These are phyloP conservation scores for Rhizopogon rudus DNA, from an alignment of 768 basidiomycete genomes.

Conservation along the genomic window DNA sequence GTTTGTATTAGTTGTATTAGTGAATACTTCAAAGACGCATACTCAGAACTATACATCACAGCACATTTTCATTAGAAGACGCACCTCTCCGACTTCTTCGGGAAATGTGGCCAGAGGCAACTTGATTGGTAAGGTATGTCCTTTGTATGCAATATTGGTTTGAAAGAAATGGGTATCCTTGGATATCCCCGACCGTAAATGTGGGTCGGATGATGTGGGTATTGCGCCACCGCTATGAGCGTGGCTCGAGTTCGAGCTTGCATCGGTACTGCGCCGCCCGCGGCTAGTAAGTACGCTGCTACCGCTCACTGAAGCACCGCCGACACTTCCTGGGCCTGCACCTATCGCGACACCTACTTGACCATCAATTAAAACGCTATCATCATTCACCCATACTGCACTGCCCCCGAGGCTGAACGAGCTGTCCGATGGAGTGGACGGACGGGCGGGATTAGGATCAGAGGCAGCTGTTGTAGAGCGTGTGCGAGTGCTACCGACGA, in stretches of 20 bases:
- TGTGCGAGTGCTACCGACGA: conserved; percentile 36
- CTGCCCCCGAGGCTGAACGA: conserved; percentile 78
- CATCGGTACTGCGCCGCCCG: conserved; percentile 64
- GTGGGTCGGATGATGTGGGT: conserved; percentile 41
- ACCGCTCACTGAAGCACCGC: conserved; percentile 23
- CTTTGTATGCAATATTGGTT: conserved; percentile 78
- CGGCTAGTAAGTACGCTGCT: conserved; percentile 41
- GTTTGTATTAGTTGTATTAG: conserved; percentile 85
- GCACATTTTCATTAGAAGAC: conserved; percentile 24
- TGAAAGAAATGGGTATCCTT: conserved; percentile 96
- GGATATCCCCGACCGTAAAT: conserved; percentile 42
- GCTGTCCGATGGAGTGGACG: conserved; percentile 61
- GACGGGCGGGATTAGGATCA: conserved; percentile 24
- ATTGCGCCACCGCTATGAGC: conserved; percentile 30
- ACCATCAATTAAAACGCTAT: conserved; percentile 48
- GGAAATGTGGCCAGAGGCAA: conserved; percentile 87
- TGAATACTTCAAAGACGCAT: conserved; percentile 61
- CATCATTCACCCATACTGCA: conserved; percentile 82
- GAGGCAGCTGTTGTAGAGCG: conserved; percentile 32
- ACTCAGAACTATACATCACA: conserved; percentile 7
- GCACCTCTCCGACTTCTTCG: conserved; percentile 95
- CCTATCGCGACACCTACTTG: conserved; percentile 34
- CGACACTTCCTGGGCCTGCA: conserved; percentile 40
- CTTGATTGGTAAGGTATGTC: conserved; percentile 82
- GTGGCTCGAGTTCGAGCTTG: conserved; percentile 68